Evolutionary conservation across 805 yeast species (phyloP).

Genomic region (Starmerella cellae): DNA sequence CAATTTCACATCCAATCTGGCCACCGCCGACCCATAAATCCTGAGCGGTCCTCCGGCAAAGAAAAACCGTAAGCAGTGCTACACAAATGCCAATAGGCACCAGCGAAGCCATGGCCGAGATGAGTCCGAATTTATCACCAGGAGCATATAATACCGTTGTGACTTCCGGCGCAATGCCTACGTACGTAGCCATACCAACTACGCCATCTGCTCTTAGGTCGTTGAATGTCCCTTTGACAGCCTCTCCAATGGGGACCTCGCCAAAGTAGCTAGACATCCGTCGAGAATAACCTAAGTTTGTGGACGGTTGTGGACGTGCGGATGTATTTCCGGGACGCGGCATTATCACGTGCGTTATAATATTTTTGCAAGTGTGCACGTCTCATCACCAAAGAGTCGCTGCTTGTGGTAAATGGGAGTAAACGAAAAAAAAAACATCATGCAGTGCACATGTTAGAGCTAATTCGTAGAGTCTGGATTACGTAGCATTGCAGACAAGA

Average conservation of each 20-base stretch:
- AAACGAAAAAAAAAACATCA: no score
- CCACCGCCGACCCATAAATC: constrained; percentile 76
- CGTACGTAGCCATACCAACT: constrained; percentile 12
- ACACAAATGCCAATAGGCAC: constrained; percentile 68
- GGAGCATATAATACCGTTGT: constrained; percentile 74
- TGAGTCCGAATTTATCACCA: constrained; percentile 42
- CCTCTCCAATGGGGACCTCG: constrained; percentile 5
- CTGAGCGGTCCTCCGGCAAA: constrained; percentile 71
- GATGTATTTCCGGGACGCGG: no score
- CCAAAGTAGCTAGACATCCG: constrained; percentile 16
- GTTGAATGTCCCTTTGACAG: background rate
- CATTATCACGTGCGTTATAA: no score
- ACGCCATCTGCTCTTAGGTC: background rate
- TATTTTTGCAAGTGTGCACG: no score
- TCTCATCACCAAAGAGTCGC: no score
- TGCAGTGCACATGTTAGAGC: no score
- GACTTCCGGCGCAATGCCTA: constrained; percentile 39
- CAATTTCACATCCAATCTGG: constrained; percentile 62
- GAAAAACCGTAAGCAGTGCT: constrained; percentile 72
- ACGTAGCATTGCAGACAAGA: no score
- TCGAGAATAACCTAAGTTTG: no score
- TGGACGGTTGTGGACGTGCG: no score
- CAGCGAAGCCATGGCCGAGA: constrained; percentile 60
- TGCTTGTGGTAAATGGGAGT: no score
- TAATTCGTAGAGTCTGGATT: no score